phyloP scores from a whole-genome alignment of 1,139 yeast genomes.

The Yamadazyma songkhlaensis region DNA sequence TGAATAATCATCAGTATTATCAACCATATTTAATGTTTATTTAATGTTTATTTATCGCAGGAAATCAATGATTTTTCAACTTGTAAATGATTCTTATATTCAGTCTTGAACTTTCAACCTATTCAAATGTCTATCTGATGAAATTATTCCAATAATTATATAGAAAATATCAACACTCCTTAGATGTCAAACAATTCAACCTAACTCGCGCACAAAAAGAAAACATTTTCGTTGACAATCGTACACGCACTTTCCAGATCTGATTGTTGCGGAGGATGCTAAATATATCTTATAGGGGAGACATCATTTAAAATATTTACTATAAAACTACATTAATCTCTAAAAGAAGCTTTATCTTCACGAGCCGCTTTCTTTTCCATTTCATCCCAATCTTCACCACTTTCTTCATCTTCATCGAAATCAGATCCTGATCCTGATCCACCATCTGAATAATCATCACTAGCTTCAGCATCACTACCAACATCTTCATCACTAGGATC shows the following conservation, averaged over 20 bases:
- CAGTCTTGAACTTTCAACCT: background rate
- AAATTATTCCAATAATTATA: too few relatives aligned
- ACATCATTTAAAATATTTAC: too few relatives aligned
- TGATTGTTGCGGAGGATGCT: too few relatives aligned
- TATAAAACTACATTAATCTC: constrained; percentile 17
- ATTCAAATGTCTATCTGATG: background rate
- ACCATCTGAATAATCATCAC: constrained; percentile 15
- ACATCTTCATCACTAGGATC: constrained; percentile 78
- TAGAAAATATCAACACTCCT: background rate
- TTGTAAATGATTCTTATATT: background rate
- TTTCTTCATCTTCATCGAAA: constrained; percentile 41
- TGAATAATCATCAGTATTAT: constrained; percentile 67
- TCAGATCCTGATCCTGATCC: constrained; percentile 33
- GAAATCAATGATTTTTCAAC: background rate
- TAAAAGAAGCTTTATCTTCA: constrained; percentile 35
- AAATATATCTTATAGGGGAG: too few relatives aligned
- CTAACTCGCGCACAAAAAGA: constrained; percentile 4
- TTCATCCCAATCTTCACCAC: constrained; percentile 76
- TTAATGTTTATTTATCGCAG: background rate
- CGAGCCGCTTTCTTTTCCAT: constrained; percentile 66
- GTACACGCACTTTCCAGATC: background rate
- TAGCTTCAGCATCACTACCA: constrained; percentile 49
- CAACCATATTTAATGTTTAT: constrained; percentile 25
- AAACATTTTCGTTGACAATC: constrained; percentile 1
- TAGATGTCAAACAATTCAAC: background rate